phyloP scores from a whole-genome alignment of 2,329 filamentous ascomycete genomes.

The Trichophyton simii region DNA sequence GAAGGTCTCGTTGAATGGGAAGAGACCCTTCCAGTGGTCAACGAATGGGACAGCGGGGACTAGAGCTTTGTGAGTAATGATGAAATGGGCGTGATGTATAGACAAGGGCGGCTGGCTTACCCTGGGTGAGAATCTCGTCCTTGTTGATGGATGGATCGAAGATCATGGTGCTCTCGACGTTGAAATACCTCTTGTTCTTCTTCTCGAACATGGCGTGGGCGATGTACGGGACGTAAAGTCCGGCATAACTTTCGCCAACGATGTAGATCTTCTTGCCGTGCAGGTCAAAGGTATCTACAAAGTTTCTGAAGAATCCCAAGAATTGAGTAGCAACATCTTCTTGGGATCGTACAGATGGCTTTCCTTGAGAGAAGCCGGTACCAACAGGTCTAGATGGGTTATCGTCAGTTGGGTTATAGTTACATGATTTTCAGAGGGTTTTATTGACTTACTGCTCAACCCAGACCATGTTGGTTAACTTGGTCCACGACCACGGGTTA shows the following conservation, averaged over 20 bases:
- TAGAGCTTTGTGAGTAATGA: constrained; percentile 10
- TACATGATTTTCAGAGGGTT: neutral
- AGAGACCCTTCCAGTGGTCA: constrained; percentile 30
- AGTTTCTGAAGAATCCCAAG: constrained; percentile 67
- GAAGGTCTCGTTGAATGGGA: constrained; percentile 36
- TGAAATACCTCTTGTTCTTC: constrained; percentile 54
- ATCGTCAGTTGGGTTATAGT: constrained; percentile 6
- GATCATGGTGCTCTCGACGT: constrained; percentile 56
- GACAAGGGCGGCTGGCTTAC: constrained; percentile 17
- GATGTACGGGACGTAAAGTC: constrained; percentile 58
- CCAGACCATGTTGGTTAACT: constrained; percentile 66
- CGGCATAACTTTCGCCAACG: constrained; percentile 59
- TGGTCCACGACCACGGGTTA: constrained; percentile 63
- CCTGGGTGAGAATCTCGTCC: constrained; percentile 39
- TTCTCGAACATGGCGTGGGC: constrained; percentile 58
- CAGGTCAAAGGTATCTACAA: constrained; percentile 57
- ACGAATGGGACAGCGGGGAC: constrained; percentile 32
- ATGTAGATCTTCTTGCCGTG: constrained; percentile 59
- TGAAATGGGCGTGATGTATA: neutral
- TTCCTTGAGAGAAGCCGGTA: constrained; percentile 58
- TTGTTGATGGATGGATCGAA: constrained; percentile 57
- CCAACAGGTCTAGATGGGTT: constrained; percentile 32
- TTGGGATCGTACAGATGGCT: constrained; percentile 50
- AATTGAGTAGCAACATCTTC: constrained; percentile 60
- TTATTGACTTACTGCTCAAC: constrained; percentile 48